A percentile compares a stretch with the other conserved stretches of the same genome.
Evolutionary conservation across 2,329 filamentous ascomycete genomes (phyloP).

Genomic region (Chrysoporthe deuterocubensis): DNA sequence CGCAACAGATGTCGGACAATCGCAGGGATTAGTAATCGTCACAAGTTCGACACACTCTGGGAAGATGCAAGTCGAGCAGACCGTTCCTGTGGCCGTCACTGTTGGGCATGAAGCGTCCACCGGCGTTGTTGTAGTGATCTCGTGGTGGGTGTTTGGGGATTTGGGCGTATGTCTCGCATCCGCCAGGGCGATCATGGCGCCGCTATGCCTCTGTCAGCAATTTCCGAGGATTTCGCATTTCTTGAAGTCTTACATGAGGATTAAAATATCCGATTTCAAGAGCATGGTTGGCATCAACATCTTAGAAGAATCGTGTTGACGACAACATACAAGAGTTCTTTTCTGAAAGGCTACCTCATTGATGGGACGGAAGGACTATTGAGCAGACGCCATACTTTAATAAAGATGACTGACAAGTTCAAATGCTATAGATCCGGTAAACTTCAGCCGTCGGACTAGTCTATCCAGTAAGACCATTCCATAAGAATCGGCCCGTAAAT

Average conservation of each 20-base stretch:
- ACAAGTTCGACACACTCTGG: background rate
- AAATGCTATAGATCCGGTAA: background rate
- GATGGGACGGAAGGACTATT: no score
- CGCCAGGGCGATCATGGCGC: background rate
- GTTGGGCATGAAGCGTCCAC: constrained; percentile 3
- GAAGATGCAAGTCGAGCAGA: constrained; percentile 11
- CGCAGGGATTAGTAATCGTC: constrained; percentile 5
- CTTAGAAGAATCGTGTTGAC: background rate
- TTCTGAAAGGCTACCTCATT: background rate
- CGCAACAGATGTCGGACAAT: constrained; percentile 9
- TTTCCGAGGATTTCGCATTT: background rate
- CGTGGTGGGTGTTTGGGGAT: background rate
- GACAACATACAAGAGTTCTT: background rate
- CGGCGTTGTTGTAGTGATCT: background rate
- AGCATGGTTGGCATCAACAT: background rate
- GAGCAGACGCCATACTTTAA: background rate
- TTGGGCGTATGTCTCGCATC: background rate
- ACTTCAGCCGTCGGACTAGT: constrained; percentile 6
- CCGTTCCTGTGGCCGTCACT: background rate
- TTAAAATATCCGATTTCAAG: background rate
- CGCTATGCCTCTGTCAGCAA: background rate
- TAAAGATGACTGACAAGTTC: background rate
- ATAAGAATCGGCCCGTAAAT: background rate
- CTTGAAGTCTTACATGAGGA: background rate
- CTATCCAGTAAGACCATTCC: background rate